A percentile compares a stretch with the other conserved stretches of the same genome.
phyloP scores from a whole-genome alignment of 768 basidiomycete species.

The Lactarius sp. region DNA sequence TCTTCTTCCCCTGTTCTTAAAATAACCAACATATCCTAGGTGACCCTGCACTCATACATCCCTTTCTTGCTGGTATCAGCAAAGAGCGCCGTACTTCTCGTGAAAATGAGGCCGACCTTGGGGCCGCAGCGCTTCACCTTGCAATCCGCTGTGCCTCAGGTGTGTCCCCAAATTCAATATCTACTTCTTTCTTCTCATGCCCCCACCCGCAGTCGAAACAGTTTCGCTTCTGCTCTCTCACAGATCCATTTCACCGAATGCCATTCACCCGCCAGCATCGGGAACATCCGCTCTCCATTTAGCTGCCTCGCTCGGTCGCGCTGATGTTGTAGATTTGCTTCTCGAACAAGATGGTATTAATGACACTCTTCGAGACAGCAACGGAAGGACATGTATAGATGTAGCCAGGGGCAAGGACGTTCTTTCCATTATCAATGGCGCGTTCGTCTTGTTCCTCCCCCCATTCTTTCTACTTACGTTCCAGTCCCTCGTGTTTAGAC shows the following conservation, averaged over 20 bases:
- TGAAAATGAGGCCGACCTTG: conserved; percentile 53
- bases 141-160: conserved; percentile 78
- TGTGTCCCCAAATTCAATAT: conserved; percentile 34
- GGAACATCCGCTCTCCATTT: conserved; percentile 71
- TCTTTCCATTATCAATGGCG: conserved; percentile 62
- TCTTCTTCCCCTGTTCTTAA: neutral
- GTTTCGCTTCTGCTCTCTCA: conserved; percentile 63
- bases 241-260: conserved; percentile 75
- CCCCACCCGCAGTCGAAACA: conserved; percentile 58
- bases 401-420: conserved; percentile 68
- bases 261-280: conserved; percentile 64
- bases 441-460: conserved; percentile 20
- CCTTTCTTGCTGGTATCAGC: conserved; percentile 70
- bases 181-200: neutral
- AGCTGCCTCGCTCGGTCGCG: conserved; percentile 65
- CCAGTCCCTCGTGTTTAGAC: conserved; percentile 40
- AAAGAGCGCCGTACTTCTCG: conserved; percentile 53
- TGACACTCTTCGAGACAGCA: conserved; percentile 64
- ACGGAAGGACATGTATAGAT: conserved; percentile 66
- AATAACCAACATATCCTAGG: conserved; percentile 37
- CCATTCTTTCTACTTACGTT: neutral
- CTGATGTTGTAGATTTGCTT: conserved; percentile 68
- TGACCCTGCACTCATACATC: conserved; percentile 74
- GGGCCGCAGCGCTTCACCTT: conserved; percentile 72
- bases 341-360: conserved; percentile 78